Conservation (phyloP, 1,139 yeast genomes). For the Saccharomyces hybrid region DNA sequence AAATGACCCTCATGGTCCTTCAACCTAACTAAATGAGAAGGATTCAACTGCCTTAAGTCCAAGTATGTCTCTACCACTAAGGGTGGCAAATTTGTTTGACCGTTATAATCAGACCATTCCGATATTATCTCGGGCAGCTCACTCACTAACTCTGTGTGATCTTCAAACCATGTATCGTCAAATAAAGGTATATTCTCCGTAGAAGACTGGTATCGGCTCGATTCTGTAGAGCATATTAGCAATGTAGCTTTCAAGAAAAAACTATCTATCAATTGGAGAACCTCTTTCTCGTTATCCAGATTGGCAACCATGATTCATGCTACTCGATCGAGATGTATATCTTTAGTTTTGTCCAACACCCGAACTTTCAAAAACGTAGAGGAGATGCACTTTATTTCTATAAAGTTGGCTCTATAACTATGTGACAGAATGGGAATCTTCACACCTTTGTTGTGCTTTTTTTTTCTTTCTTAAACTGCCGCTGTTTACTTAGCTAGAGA, state of each 20-base stretch:
- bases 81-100: conserved; percentile 48
- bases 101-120: conserved; percentile 26
- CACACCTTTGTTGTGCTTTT: neutral
- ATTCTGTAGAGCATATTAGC: conserved; percentile 26
- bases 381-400: neutral
- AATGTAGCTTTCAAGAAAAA: conserved; percentile 29
- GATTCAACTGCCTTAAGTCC: conserved; percentile 55
- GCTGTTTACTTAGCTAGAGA: neutral
- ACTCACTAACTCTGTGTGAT: conserved; percentile 7
- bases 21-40: conserved; percentile 55
- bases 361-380: neutral
- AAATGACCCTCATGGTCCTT: conserved; percentile 44
- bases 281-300: conserved; percentile 10
- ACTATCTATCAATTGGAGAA: conserved; percentile 24
- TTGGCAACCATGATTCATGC: neutral
- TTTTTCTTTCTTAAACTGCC: neutral
- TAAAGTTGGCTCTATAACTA: neutral
- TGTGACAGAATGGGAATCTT: neutral
- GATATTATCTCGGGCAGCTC: conserved; percentile 18
- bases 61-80: conserved; percentile 77
- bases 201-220: conserved; percentile 8
- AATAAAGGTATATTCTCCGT: conserved; percentile 12
- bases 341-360: neutral
- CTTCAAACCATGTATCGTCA: conserved; percentile 19
- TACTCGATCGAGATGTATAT: neutral